A percentile compares a stretch with the other conserved stretches of the same genome.
Conservation (phyloP, 2,329 filamentous ascomycete species). For the Byssochlamys sp. region DNA sequence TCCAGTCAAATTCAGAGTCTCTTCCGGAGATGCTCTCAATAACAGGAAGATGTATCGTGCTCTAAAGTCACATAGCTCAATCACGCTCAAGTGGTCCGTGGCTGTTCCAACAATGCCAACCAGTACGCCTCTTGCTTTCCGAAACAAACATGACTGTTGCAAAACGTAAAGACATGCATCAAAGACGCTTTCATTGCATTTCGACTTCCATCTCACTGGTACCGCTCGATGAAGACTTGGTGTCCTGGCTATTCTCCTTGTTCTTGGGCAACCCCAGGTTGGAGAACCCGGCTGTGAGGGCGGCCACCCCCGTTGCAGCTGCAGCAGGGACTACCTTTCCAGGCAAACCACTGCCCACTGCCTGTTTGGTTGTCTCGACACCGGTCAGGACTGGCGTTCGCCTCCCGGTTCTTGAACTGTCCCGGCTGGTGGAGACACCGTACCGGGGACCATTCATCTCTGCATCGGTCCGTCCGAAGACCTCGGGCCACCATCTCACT, state of each 20-base stretch:
- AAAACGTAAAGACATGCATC: not conserved
- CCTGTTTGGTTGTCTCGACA: constrained; percentile 50
- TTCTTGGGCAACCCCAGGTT: constrained; percentile 33
- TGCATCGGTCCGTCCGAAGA: constrained; percentile 74
- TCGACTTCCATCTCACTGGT: constrained; percentile 39
- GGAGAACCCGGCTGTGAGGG: constrained; percentile 37
- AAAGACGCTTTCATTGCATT: constrained; percentile 34
- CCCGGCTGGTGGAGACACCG: constrained; percentile 27
- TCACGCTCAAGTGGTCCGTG: not conserved
- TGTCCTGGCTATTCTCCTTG: constrained; percentile 18
- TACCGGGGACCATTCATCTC: constrained; percentile 76
- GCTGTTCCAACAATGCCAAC: not conserved
- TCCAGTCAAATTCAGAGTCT: not conserved
- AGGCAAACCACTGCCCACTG: constrained; percentile 37
- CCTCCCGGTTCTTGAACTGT: constrained; percentile 18
- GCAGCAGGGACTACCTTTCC: constrained; percentile 19
- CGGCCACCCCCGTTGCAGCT: constrained; percentile 28
- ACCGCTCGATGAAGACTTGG: constrained; percentile 14
- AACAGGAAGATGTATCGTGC: not conserved
- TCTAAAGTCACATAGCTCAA: not conserved
- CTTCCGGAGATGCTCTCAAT: not conserved
- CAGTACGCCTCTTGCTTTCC: not conserved
- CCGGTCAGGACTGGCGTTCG: constrained; percentile 49
- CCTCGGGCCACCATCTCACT: constrained; percentile 86
- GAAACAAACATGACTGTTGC: constrained; percentile 1